Evolutionary conservation across 83 land plant species (phyloP).

Genomic region (Isoetes engelmannii): DNA sequence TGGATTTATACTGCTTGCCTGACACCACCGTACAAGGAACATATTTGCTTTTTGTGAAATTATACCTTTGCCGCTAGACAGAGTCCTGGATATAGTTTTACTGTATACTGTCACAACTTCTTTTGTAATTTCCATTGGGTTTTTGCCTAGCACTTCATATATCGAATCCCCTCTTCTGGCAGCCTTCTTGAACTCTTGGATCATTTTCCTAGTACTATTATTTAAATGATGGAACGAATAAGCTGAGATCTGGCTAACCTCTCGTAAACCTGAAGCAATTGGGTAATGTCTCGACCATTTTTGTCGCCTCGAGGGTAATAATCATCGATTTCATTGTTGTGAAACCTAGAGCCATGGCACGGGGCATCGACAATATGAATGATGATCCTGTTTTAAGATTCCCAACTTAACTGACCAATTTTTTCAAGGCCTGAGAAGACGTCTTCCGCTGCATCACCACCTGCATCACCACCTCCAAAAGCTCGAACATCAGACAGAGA

Average conservation of each 20-base stretch:
- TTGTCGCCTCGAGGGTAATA: constrained; percentile 5
- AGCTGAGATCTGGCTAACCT: constrained; percentile 8
- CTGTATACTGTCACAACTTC: constrained; percentile 6
- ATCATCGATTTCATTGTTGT: constrained; percentile 15
- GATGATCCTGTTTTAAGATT: constrained; percentile 11
- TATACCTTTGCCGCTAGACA: too few relatives aligned
- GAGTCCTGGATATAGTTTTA: constrained; percentile 7
- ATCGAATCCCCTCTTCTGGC: too few relatives aligned
- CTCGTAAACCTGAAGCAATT: constrained; percentile 4
- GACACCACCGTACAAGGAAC: too few relatives aligned
- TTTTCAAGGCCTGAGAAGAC: constrained; percentile 20
- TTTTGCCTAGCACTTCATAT: too few relatives aligned
- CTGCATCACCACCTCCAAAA: constrained; percentile 19
- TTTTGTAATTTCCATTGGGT: too few relatives aligned
- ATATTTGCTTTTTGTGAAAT: too few relatives aligned
- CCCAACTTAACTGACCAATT: constrained; percentile 12
- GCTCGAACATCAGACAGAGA: constrained; percentile 11
- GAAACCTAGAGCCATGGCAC: constrained; percentile 18
- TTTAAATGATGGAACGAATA: constrained; percentile 18
- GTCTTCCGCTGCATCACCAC: constrained; percentile 21
- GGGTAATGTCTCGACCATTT: constrained; percentile 4
- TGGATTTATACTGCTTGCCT: too few relatives aligned
- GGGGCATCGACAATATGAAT: constrained; percentile 22
- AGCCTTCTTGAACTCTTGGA: constrained; percentile 16
- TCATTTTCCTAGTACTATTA: constrained; percentile 14